phyloP scores from a whole-genome alignment of 495 filamentous ascomycete genomes.

The Lepraria neglecta region DNA sequence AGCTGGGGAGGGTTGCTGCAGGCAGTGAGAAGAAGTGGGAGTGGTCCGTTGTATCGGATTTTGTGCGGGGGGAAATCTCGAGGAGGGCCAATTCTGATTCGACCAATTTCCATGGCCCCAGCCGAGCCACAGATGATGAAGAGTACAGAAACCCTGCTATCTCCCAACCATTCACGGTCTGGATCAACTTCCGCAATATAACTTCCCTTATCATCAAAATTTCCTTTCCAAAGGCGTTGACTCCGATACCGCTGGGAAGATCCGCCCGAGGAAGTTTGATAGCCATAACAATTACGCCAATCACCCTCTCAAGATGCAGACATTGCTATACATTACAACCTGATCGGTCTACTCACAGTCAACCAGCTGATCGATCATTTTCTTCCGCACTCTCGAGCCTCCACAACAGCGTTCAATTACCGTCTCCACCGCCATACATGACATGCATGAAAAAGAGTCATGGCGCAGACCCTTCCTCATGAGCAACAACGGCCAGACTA shows the following conservation, averaged over 20 bases:
- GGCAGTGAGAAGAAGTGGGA: neutral
- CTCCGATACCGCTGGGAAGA: neutral
- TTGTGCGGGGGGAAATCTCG: neutral
- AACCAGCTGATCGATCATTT: too few species aligned
- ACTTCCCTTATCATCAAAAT: neutral
- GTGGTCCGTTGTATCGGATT: neutral
- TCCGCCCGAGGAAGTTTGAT: neutral
- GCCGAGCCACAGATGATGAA: neutral
- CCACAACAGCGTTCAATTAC: too few species aligned
- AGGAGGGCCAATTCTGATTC: constrained; percentile 4
- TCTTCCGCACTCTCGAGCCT: too few species aligned
- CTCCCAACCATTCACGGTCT: neutral
- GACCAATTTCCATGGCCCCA: constrained; percentile 1
- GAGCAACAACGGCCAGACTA: too few species aligned
- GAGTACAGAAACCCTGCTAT: constrained; percentile 1
- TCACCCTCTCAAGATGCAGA: neutral
- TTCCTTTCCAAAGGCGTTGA: neutral
- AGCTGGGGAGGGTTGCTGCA: neutral
- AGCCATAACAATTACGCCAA: neutral
- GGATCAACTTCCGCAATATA: neutral
- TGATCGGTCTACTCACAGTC: too few species aligned
- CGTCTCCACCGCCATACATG: too few species aligned
- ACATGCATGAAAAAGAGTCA: too few species aligned
- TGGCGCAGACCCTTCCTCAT: too few species aligned
- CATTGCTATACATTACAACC: neutral